A percentile compares a stretch with the other conserved stretches of the same genome.
Evolutionary conservation across 352 stramenopile species (phyloP).

Genomic region (Globisporangium ultimum): DNA sequence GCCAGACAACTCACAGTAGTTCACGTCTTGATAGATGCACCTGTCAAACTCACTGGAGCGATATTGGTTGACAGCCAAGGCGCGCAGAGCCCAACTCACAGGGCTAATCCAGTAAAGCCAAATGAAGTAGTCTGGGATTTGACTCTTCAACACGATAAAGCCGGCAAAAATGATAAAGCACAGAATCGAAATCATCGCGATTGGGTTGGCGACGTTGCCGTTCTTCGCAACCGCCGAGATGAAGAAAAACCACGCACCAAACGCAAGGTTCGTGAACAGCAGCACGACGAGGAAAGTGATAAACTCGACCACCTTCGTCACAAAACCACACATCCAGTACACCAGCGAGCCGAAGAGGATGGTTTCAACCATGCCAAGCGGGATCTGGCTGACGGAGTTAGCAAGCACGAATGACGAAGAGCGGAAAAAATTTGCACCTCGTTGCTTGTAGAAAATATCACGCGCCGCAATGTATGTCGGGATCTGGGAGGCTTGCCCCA

Average conservation of each 20-base stretch:
- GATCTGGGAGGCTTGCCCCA: slow-evolving; percentile 12
- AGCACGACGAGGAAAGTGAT: slow-evolving; percentile 18
- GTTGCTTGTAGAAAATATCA: slow-evolving; percentile 18
- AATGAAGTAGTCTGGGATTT: slow-evolving; percentile 17
- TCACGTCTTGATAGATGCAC: slow-evolving; percentile 11
- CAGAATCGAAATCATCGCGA: slow-evolving; percentile 9
- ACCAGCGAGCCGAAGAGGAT: slow-evolving; percentile 9
- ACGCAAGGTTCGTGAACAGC: slow-evolving; percentile 17
- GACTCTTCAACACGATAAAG: slow-evolving; percentile 18
- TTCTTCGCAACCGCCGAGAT: no score
- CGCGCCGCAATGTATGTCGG: slow-evolving; percentile 6
- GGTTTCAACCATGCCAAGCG: slow-evolving; percentile 8
- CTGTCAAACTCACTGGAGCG: slow-evolving; percentile 6
- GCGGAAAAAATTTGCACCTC: slow-evolving; percentile 12
- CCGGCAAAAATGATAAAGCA: slow-evolving; percentile 22
- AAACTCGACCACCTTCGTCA: background rate
- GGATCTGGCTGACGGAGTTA: slow-evolving; percentile 6
- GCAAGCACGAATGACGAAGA: slow-evolving; percentile 14
- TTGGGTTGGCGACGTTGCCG: slow-evolving; percentile 11
- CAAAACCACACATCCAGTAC: slow-evolving; percentile 21
- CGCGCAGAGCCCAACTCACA: no score
- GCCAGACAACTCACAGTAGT: slow-evolving; percentile 14
- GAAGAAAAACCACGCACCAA: slow-evolving; percentile 20
- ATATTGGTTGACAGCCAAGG: slow-evolving; percentile 22
- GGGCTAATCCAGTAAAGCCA: no score